Base-by-base conservation (phyloP, 768 basidiomycete species). In the Tricholoma bakamatsutake region DNA sequence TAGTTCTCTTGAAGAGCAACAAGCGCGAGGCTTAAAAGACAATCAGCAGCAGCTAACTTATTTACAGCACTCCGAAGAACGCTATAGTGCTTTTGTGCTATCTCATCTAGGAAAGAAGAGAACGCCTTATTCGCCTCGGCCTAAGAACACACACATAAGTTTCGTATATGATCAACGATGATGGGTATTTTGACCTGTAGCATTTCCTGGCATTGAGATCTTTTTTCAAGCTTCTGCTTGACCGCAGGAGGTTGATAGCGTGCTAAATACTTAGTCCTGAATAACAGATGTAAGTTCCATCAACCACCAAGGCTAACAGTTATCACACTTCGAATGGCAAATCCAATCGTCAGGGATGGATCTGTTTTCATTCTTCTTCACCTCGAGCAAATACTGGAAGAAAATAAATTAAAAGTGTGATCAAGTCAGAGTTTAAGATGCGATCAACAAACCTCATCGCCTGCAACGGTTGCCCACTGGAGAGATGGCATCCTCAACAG, bases 41-140 rank as follows among this genome's bases (percentile, higher is more conserved):
- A 97, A 71, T 99, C 93, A 24, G 88, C 87, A 1, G 76, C 79
- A 0, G 93, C 93, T 28, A 99, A 76, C 59, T 90, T 87, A 62
- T 88, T 84, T 18, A 93, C 84, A 5, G 80, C 85, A 57, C 88
- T 80, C 9, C 93, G 81, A 55, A 98, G 71, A 7, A 85, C 60
- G 4, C 76, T 80, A 63, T 96, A 95, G 60, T 87, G 75, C 13
- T 84, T 79, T 31, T 74, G 67, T 8, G 83, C 71, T 30, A 95
- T 90, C 54, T 92, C 85, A 31, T 71, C 65, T 42, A 93, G 78
- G 64, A 94, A 94, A 7, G 75, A 66, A 15, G 74, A 73, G 64
- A 83, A 93, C 0, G 90, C 88, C 27, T 73, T 74, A 53, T 81
- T 75, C 2, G 89, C 80, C 62, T 82, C 90, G 1, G 77, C 80